These are phyloP conservation scores for Geosmithia flava DNA, from an alignment of 2,329 filamentous ascomycete genomes.

Conservation along the genomic window DNA sequence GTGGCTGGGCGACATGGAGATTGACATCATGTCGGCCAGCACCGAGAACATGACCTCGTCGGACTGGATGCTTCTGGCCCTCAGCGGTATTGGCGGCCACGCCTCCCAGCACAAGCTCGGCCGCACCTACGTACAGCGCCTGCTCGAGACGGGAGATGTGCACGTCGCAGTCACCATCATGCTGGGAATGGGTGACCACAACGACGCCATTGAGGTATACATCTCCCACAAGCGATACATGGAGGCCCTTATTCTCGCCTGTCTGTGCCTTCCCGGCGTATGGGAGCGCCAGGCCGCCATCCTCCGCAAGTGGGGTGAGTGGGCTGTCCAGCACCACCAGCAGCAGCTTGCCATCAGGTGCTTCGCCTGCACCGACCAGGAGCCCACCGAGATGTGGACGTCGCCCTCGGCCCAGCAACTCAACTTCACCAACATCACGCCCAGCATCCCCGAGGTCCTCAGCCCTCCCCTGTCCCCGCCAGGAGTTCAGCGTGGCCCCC, in stretches of 20 bases:
- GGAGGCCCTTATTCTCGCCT: constrained; percentile 84
- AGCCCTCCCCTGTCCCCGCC: constrained; percentile 68
- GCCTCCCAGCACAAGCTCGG: constrained; percentile 81
- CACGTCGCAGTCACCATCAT: constrained; percentile 89
- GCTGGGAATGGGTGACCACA: constrained; percentile 80
- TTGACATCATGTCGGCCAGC: constrained; percentile 68
- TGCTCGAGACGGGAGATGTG: constrained; percentile 80
- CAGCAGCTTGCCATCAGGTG: constrained; percentile 85
- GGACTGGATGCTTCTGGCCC: constrained; percentile 92
- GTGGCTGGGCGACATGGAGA: constrained; percentile 80
- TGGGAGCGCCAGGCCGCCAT: constrained; percentile 87
- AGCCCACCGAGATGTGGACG: constrained; percentile 77
- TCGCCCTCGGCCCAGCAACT: constrained; percentile 64
- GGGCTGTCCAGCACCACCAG: constrained; percentile 75
- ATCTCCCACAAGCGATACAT: constrained; percentile 83
- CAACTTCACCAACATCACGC: constrained; percentile 38
- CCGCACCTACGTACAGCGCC: constrained; percentile 77
- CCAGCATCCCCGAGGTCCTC: constrained; percentile 47
- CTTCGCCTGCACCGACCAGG: constrained; percentile 81
- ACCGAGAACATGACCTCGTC: constrained; percentile 83
- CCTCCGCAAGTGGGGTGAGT: constrained; percentile 89
- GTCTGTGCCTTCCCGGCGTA: constrained; percentile 67
- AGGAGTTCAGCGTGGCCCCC: constrained; percentile 43
- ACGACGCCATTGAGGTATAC: constrained; percentile 94
- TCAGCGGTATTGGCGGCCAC: constrained; percentile 71